Evolutionary conservation across 345 rosid genomes (phyloP).

Genomic region (Euclidium syriacum): DNA sequence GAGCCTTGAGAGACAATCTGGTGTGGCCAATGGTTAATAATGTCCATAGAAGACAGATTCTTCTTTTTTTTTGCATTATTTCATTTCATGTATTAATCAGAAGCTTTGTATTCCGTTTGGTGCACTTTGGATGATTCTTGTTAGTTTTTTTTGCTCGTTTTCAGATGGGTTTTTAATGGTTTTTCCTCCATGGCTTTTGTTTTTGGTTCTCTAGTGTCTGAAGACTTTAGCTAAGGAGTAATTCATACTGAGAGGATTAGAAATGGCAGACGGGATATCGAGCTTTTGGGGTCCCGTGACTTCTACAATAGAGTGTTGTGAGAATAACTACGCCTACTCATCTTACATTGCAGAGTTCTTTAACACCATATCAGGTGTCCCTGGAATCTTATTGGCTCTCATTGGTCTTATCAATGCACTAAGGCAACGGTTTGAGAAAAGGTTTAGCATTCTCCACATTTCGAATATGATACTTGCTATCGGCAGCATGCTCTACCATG

Average conservation of each 20-base stretch:
- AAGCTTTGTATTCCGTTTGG: background rate
- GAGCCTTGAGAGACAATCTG: background rate
- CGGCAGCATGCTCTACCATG: conserved; percentile 92
- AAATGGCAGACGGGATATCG: conserved; percentile 70
- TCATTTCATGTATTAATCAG: background rate
- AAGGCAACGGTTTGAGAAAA: conserved; percentile 89
- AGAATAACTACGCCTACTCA: conserved; percentile 66
- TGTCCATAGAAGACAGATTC: background rate
- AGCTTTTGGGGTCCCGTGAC: conserved; percentile 98
- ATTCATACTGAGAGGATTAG: conserved; percentile 18
- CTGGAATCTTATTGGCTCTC: conserved; percentile 73
- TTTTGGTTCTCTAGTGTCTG: conserved; percentile 4
- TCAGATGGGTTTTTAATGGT: background rate
- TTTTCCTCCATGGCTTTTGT: background rate
- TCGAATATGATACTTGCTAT: conserved; percentile 87
- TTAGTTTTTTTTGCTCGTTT: background rate
- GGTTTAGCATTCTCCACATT: conserved; percentile 84
- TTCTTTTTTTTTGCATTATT: background rate
- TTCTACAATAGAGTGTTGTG: conserved; percentile 75
- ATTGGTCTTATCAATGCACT: conserved; percentile 80
- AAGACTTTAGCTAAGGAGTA: background rate
- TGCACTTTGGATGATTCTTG: background rate
- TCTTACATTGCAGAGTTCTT: conserved; percentile 86
- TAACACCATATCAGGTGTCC: conserved; percentile 77
- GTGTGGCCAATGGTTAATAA: background rate